Evolutionary conservation across 1,284 basidiomycete genomes (phyloP), one percentile per base, ranked within the genome.

Genomic region (Trichosporon faecale): DNA sequence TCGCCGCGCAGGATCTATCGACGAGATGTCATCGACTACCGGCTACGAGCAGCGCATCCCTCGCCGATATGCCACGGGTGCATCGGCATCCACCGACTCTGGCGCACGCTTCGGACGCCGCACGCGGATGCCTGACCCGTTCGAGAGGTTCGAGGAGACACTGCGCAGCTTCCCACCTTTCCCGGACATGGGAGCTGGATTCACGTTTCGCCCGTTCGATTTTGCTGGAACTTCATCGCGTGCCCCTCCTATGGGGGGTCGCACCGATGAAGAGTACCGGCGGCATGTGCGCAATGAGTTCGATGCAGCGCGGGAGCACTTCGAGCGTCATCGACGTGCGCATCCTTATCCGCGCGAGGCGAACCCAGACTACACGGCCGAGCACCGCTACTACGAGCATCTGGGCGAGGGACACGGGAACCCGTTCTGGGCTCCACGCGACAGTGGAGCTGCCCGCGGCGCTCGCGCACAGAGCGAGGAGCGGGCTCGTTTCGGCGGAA

Each of bases 301-400:
- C 29, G 55, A 60, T 7, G 14, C 27, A 8, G 55, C 55, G 5
- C 55, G 55, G 3, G 18, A 31, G 6, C 18, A 18, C 16, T 60
- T 29, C 12, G 55, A 60, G 55, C 27, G 29, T 4, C 18, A 16
- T 11, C 55, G 55, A 27, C 29, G 27, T 16, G 25, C 27, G 18
- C 55, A 31, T 27, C 11, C 27, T 2, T 12, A 23, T 9, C 21
- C 49, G 8, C 49, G 49, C 21, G 55, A 60, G 55, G 27, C 27
- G 25, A 27, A 60, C 29, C 55, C 55, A 11, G 55, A 60, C 29
- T 60, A 16, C 27, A 16, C 55, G 5, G 7, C 23, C 27, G 55
- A 60, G 55, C 55, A 60, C 27, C 55, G 55, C 55, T 60, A 60
- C 55, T 60, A 60, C 27, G 55, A 60, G 16, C 27, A 60, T 18